Evolutionary conservation across 148 eudicot species (phyloP).

Genomic region (Salicornia ramosissima): DNA sequence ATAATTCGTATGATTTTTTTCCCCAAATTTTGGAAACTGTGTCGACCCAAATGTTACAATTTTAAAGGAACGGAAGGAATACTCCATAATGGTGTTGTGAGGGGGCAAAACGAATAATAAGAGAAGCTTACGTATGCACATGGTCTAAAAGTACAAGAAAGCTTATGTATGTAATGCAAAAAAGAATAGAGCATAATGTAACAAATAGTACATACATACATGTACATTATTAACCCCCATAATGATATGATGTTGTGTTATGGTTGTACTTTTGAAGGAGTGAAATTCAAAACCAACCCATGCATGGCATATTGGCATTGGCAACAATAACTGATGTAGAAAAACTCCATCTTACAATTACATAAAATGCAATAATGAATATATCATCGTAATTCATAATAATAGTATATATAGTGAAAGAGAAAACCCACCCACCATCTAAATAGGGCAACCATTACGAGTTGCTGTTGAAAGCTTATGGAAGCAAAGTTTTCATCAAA

Average conservation of each 20-base stretch:
- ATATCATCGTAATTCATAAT: too few relatives aligned
- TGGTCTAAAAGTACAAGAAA: conserved; percentile 7
- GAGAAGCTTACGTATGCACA: conserved; percentile 18
- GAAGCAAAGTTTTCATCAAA: conserved; percentile 31
- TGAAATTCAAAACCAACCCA: conserved; percentile 16
- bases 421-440: too few relatives aligned
- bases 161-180: conserved; percentile 8
- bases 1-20: too few relatives aligned
- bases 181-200: not conserved
- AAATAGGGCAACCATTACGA: conserved; percentile 20
- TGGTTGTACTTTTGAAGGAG: conserved; percentile 14
- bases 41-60: too few relatives aligned
- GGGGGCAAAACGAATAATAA: conserved; percentile 18
- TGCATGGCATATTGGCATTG: too few relatives aligned
- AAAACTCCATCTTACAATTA: not conserved
- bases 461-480: conserved; percentile 19
- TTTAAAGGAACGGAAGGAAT: too few relatives aligned
- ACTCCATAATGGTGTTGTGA: too few relatives aligned
- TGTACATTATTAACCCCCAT: conserved; percentile 23
- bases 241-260: conserved; percentile 16
- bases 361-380: not conserved
- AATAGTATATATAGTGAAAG: not conserved
- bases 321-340: too few relatives aligned
- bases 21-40: too few relatives aligned
- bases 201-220: conserved; percentile 4